Percentiles rank a stretch among this genome's conserved stretches.
Conservation (phyloP, 2,329 filamentous ascomycete genomes). For the Ramularia endophylla region DNA sequence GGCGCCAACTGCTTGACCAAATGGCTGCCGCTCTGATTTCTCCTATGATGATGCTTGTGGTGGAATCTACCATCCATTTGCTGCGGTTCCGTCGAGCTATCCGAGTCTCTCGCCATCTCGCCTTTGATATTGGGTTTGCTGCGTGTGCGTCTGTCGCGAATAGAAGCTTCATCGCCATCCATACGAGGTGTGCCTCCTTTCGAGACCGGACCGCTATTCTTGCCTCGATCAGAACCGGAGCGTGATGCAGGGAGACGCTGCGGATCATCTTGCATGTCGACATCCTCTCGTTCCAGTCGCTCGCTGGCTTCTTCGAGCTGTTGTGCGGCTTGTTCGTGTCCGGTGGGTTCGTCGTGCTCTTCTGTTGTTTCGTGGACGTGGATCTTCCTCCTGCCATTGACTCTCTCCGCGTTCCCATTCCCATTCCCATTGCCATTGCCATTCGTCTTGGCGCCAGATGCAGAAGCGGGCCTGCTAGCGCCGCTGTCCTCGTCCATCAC, state of each 20-base stretch:
- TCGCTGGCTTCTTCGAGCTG: slow-evolving; percentile 22
- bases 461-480: slow-evolving; percentile 19
- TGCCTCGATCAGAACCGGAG: slow-evolving; percentile 23
- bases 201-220: slow-evolving; percentile 37
- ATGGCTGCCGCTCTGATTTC: slow-evolving; percentile 29
- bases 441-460: slow-evolving; percentile 20
- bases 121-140: slow-evolving; percentile 29
- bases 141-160: slow-evolving; percentile 37
- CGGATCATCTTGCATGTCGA: slow-evolving; percentile 28
- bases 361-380: slow-evolving; percentile 17
- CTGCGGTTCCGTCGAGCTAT: slow-evolving; percentile 23
- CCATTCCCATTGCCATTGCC: too few species aligned
- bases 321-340: slow-evolving; percentile 13
- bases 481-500: slow-evolving; percentile 40
- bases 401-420: too few species aligned
- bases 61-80: slow-evolving; percentile 28
- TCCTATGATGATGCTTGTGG: slow-evolving; percentile 22
- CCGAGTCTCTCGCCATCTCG: slow-evolving; percentile 22
- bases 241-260: slow-evolving; percentile 17
- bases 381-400: slow-evolving; percentile 18
- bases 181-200: slow-evolving; percentile 45
- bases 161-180: slow-evolving; percentile 34
- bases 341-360: slow-evolving; percentile 16
- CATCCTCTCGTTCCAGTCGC: slow-evolving; percentile 46
- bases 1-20: slow-evolving; percentile 35